Percentiles rank a stretch among this genome's conserved stretches.
Conservation (phyloP, 2,329 filamentous ascomycete species). For the Diaporthe caulivora region DNA sequence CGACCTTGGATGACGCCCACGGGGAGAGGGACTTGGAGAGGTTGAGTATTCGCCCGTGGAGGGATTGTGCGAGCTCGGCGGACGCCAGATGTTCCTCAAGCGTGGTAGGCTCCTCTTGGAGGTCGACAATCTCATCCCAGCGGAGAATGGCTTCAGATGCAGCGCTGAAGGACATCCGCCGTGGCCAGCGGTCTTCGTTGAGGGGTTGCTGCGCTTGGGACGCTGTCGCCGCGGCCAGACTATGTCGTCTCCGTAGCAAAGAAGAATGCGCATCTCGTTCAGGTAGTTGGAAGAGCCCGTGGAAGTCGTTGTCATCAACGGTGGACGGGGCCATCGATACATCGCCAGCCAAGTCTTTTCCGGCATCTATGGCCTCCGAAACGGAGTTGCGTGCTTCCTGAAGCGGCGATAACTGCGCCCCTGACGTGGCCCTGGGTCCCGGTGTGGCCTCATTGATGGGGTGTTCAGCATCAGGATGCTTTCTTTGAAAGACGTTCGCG, state of each 20-base stretch:
- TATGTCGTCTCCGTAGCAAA: conserved; percentile 73
- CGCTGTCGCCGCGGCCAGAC: conserved; percentile 56
- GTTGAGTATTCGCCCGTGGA: conserved; percentile 65
- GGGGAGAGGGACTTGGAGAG: conserved; percentile 67
- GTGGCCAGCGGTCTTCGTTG: conserved; percentile 75
- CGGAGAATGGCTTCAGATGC: conserved; percentile 80
- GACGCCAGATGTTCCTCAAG: conserved; percentile 52
- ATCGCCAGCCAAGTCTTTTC: conserved; percentile 57
- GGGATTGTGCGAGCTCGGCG: conserved; percentile 66
- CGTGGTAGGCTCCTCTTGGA: conserved; percentile 43
- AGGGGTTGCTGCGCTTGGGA: conserved; percentile 49
- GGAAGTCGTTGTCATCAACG: conserved; percentile 70
- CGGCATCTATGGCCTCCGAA: conserved; percentile 54
- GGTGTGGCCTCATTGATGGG: conserved; percentile 38
- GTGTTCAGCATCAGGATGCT: conserved; percentile 42
- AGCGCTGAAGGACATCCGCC: conserved; percentile 80
- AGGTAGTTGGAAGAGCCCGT: conserved; percentile 63
- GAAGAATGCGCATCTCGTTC: conserved; percentile 60
- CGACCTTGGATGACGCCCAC: conserved; percentile 73
- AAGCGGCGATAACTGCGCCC: conserved; percentile 28
- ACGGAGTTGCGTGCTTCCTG: conserved; percentile 43
- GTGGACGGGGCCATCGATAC: conserved; percentile 71
- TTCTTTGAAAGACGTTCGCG: conserved; percentile 54
- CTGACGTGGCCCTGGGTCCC: conserved; percentile 34
- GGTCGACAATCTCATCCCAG: conserved; percentile 69